Base-by-base conservation (phyloP, 768 basidiomycete species). In the Podaxis rugospora region DNA sequence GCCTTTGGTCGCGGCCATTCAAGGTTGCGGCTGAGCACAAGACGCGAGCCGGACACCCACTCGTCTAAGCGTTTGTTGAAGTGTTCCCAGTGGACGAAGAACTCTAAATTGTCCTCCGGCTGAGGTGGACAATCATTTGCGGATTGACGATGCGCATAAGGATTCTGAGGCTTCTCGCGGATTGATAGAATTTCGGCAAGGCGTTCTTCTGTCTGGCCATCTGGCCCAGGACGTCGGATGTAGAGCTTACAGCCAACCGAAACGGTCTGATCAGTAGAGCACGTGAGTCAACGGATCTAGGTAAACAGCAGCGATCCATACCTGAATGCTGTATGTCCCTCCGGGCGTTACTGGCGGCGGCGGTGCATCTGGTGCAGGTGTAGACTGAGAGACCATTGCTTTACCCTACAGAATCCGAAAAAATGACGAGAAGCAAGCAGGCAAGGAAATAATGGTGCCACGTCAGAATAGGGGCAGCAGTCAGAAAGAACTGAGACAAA, bases 1-100 rank as follows among this genome's bases (percentile, higher is more conserved):
- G 80, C 75, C 69, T 93, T 94, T 0, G 96, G 95, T 62, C 92
- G 91, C 2, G 97, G 96, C 94, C 93, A 96, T 74, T 98, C 95
- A 65, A 99, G 82, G 69, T 97, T 95, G 64, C 89, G 83, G 62
- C 77, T 81, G 49, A 95, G 79, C 44, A 98, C 83, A 59, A 99
- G 83, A 42, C 96, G 86, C 1, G 91, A 89, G 14, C 92, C 93
- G 13, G 90, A 77, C 23, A 99, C 89, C 97, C 97, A 99, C 57
- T 97, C 97, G 71, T 99, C 97, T 42, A 98, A 80, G 64, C 97
- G 95, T 73, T 99, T 99, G 80, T 99, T 99, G 83, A 98, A 98
- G 65, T 93, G 87, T 67, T 98, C 94, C 89, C 96, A 99, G 70
- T 99, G 97, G 18, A 98, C 93, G 69, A 98, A 99, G 79, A 87